Evolutionary conservation across 2,329 filamentous ascomycete genomes (phyloP).

Genomic region (Trichoderma sp.): DNA sequence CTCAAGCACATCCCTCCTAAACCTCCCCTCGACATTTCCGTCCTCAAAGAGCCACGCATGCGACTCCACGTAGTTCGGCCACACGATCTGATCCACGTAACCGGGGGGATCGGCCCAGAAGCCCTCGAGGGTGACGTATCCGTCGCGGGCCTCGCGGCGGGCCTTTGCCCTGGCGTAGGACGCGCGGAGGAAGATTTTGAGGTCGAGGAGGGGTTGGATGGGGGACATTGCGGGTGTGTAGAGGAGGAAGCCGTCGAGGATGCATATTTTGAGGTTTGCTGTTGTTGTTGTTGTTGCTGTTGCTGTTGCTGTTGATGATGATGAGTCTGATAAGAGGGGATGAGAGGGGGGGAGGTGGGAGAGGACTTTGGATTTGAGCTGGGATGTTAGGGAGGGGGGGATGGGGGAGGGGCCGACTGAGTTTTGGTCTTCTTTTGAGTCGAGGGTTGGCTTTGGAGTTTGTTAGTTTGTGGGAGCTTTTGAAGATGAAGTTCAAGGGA

Average conservation of each 20-base stretch:
- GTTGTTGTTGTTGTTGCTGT: background rate
- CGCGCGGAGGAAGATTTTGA: constrained; percentile 77
- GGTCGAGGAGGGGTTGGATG: constrained; percentile 65
- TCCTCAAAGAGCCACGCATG: constrained; percentile 78
- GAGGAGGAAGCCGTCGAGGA: constrained; percentile 88
- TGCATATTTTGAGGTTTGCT: constrained; percentile 56
- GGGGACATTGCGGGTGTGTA: constrained; percentile 62
- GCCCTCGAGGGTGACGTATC: constrained; percentile 81
- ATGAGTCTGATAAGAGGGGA: constrained; percentile 35
- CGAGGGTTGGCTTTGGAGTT: constrained; percentile 34
- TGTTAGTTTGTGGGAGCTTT: background rate
- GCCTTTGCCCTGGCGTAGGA: constrained; percentile 64
- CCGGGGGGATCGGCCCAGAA: constrained; percentile 96
- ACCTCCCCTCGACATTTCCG: constrained; percentile 64
- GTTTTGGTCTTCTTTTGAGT: constrained; percentile 61
- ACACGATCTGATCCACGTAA: constrained; percentile 92
- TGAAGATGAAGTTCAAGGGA: background rate
- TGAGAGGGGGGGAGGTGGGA: constrained; percentile 50
- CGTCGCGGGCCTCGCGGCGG: constrained; percentile 68
- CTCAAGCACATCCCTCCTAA: constrained; percentile 51
- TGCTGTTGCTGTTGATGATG: too few species aligned
- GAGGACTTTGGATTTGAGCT: constrained; percentile 52
- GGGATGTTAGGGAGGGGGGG: constrained; percentile 48
- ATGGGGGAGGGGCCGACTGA: constrained; percentile 60
- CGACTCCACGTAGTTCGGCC: constrained; percentile 87